A percentile compares a stretch with the other conserved stretches of the same genome.
phyloP scores from a whole-genome alignment of 441 rosid genomes.

The Breynia disticha region DNA sequence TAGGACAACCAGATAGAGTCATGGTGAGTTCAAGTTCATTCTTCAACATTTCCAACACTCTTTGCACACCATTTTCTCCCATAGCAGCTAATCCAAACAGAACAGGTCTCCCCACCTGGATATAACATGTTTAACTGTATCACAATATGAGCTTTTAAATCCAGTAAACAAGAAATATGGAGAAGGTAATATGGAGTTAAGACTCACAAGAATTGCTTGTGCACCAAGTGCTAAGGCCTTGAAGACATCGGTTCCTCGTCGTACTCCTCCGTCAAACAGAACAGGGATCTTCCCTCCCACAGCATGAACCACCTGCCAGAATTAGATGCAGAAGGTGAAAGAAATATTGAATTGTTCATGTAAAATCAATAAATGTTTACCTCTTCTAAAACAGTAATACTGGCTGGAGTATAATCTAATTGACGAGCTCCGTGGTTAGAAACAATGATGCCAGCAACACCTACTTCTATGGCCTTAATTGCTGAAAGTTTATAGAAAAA shows the following conservation, averaged over 20 bases:
- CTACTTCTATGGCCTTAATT: constrained; percentile 37
- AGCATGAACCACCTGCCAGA: constrained; percentile 49
- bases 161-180: no score
- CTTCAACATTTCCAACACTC: constrained; percentile 58
- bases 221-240: constrained; percentile 90
- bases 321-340: no score
- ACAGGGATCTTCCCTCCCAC: constrained; percentile 64
- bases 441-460: constrained; percentile 42
- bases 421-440: constrained; percentile 56
- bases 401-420: constrained; percentile 45
- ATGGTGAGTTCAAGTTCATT: constrained; percentile 67
- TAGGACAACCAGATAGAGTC: constrained; percentile 74
- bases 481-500: constrained; percentile 27
- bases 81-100: constrained; percentile 64
- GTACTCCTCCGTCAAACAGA: constrained; percentile 75
- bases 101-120: constrained; percentile 79
- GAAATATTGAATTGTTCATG: no score
- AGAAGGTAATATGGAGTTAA: not conserved
- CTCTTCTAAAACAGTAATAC: constrained; percentile 40
- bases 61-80: constrained; percentile 59
- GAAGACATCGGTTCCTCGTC: constrained; percentile 85
- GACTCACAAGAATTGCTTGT: constrained; percentile 65
- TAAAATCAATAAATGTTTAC: constrained; percentile 4
- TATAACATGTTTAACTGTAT: no score
- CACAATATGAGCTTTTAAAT: no score